A percentile compares a stretch with the other conserved stretches of the same genome.
Conservation (phyloP, 2,329 filamentous ascomycete species). For the Cyanodermella asteris region DNA sequence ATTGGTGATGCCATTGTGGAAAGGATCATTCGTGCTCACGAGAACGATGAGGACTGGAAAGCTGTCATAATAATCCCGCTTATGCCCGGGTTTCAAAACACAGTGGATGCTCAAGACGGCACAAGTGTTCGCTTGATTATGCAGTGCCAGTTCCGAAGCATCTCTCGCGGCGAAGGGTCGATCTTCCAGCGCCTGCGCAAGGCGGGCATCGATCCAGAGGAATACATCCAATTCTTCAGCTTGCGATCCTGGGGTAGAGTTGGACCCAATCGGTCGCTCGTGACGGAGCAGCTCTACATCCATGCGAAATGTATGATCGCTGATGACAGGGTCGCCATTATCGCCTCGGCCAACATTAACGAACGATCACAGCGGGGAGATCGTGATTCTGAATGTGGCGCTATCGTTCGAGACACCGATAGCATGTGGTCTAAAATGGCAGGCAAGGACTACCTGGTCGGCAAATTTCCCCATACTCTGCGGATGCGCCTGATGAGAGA, state of each 20-base stretch:
- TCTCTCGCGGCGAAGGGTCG: slow-evolving; percentile 75
- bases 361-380: slow-evolving; percentile 86
- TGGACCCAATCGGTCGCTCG: slow-evolving; percentile 56
- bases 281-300: slow-evolving; percentile 93
- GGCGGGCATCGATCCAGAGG: slow-evolving; percentile 69
- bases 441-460: slow-evolving; percentile 70
- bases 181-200: slow-evolving; percentile 73
- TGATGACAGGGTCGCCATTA: slow-evolving; percentile 79
- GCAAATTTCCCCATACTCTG: slow-evolving; percentile 77
- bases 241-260: slow-evolving; percentile 83
- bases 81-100: slow-evolving; percentile 97
- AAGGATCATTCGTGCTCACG: slow-evolving; percentile 64
- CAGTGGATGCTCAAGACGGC: slow-evolving; percentile 80
- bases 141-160: slow-evolving; percentile 90
- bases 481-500: slow-evolving; percentile 90
- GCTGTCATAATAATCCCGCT: slow-evolving; percentile 78
- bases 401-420: slow-evolving; percentile 77
- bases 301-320: slow-evolving; percentile 95
- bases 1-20: slow-evolving; percentile 91
- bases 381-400: slow-evolving; percentile 78
- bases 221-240: slow-evolving; percentile 90
- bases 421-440: slow-evolving; percentile 86
- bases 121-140: slow-evolving; percentile 89
- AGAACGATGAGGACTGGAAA: slow-evolving; percentile 74
- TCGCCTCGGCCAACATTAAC: slow-evolving; percentile 96